These are phyloP conservation scores for Trypanosomatidae sp. DNA, from an alignment of 208 protist species.

Conservation along the genomic window DNA sequence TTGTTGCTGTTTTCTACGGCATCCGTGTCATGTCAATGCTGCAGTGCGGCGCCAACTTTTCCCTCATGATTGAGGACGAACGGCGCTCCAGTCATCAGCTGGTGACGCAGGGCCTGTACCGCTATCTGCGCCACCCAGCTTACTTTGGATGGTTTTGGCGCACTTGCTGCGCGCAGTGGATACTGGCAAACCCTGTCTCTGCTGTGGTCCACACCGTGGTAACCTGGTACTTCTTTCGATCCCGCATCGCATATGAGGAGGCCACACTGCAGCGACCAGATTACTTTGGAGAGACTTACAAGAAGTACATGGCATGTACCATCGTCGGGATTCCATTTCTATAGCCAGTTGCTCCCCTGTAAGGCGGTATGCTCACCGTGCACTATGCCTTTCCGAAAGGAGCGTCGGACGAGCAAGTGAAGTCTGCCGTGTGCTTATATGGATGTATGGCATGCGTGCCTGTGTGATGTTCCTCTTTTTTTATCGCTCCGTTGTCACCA, in stretches of 20 bases:
- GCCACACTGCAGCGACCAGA: constrained; percentile 47
- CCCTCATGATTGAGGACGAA: constrained; percentile 71
- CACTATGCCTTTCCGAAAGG: not conserved
- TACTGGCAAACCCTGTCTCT: constrained; percentile 93
- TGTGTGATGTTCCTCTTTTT: not conserved
- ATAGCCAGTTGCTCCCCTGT: not conserved
- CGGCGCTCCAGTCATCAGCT: constrained; percentile 79
- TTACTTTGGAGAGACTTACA: constrained; percentile 93
- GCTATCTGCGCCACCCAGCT: constrained; percentile 88
- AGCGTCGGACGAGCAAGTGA: not conserved
- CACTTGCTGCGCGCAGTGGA: constrained; percentile 87
- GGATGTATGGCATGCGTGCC: not conserved
- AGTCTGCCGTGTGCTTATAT: not conserved
- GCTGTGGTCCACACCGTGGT: constrained; percentile 65
- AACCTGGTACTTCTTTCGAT: constrained; percentile 92
- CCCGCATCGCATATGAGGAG: constrained; percentile 93
- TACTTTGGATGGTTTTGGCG: constrained; percentile 98
- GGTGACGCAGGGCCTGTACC: constrained; percentile 91
- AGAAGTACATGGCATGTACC: constrained; percentile 64
- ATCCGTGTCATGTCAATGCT: constrained; percentile 82
- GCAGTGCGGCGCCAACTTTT: constrained; percentile 86
- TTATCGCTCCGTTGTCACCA: not conserved
- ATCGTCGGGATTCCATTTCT: constrained; percentile 89
- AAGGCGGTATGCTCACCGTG: not conserved
- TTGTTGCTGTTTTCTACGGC: constrained; percentile 58